Evolutionary conservation across 2,329 filamentous ascomycete genomes (phyloP).

Genomic region (Ceratocystis diversiconidia): DNA sequence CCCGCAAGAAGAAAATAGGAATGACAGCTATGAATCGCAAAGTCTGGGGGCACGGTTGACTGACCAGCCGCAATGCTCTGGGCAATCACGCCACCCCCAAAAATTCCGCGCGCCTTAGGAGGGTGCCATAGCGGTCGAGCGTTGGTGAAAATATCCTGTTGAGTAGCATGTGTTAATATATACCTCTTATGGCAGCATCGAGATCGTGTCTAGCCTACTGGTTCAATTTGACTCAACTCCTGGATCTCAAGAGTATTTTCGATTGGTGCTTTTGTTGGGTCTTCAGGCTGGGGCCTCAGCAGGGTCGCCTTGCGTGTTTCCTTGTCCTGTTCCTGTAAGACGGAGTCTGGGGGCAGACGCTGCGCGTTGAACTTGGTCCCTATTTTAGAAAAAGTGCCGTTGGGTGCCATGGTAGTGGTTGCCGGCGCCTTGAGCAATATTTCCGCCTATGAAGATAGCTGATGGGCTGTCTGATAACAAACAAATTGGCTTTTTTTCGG

Average conservation of each 20-base stretch:
- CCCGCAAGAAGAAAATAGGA: conserved; percentile 97
- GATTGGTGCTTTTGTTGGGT: conserved; percentile 61
- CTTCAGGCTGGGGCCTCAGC: conserved; percentile 56
- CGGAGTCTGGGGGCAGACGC: not conserved
- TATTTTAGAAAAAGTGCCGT: not conserved
- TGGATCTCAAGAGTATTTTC: conserved; percentile 84
- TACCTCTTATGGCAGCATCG: too few species aligned
- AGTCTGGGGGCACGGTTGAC: conserved; percentile 65
- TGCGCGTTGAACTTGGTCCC: not conserved
- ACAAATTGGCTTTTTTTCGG: too few species aligned
- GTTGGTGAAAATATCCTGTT: conserved; percentile 84
- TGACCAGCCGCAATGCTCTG: conserved; percentile 82
- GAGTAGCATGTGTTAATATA: not conserved
- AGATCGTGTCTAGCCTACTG: conserved; percentile 32
- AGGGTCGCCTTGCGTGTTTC: conserved; percentile 27
- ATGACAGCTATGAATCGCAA: conserved; percentile 89
- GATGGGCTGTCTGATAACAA: too few species aligned
- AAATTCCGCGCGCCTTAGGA: conserved; percentile 81
- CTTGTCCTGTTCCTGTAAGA: not conserved
- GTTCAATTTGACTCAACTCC: conserved; percentile 59
- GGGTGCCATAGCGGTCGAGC: conserved; percentile 85
- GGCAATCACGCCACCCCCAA: conserved; percentile 82
- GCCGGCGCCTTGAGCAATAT: not conserved
- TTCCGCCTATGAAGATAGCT: too few species aligned
- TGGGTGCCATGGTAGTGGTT: conserved; percentile 7